Conservation (phyloP, 306 rosid genomes). For the Begonia peltatifolia region DNA sequence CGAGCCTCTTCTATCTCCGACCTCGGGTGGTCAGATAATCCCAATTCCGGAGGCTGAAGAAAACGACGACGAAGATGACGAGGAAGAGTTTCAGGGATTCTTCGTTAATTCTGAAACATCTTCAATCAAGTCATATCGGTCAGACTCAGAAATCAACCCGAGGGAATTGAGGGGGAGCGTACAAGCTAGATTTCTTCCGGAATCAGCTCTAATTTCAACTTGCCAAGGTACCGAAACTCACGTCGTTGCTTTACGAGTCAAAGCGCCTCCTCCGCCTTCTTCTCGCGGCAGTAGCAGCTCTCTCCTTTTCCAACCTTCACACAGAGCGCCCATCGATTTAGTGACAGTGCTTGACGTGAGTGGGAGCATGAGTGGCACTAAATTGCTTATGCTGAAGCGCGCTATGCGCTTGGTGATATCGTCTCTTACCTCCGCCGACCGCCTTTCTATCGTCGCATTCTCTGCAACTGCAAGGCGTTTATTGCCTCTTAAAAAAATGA, state of each 20-base stretch:
- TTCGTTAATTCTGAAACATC: slow-evolving; percentile 45
- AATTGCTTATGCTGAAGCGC: slow-evolving; percentile 13
- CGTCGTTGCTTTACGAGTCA: slow-evolving; percentile 52
- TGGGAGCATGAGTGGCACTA: slow-evolving; percentile 19
- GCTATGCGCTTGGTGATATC: slow-evolving; percentile 19
- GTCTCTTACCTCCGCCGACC: slow-evolving; percentile 20
- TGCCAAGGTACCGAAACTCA: slow-evolving; percentile 39
- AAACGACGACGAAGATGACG: slow-evolving; percentile 1
- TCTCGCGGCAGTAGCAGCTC: slow-evolving; percentile 7
- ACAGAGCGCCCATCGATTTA: slow-evolving; percentile 18
- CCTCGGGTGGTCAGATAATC: slow-evolving; percentile 8
- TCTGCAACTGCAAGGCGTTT: slow-evolving; percentile 9
- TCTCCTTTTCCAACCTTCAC: slow-evolving; percentile 18
- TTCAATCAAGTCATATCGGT: slow-evolving; percentile 23
- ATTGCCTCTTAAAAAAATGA: slow-evolving; percentile 17
- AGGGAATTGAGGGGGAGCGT: slow-evolving; percentile 36
- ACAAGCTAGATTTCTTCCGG: slow-evolving; percentile 56
- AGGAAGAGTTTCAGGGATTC: slow-evolving; percentile 63
- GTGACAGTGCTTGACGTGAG: slow-evolving; percentile 24
- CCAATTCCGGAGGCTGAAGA: slow-evolving; percentile 12
- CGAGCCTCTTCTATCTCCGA: slow-evolving; percentile 10
- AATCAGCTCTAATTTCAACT: slow-evolving; percentile 44
- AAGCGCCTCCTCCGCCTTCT: slow-evolving; percentile 45
- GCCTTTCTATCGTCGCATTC: slow-evolving; percentile 20
- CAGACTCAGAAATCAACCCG: slow-evolving; percentile 11